phyloP scores from a whole-genome alignment of 2,329 filamentous ascomycete genomes.

The Macroventuria anomochaeta region DNA sequence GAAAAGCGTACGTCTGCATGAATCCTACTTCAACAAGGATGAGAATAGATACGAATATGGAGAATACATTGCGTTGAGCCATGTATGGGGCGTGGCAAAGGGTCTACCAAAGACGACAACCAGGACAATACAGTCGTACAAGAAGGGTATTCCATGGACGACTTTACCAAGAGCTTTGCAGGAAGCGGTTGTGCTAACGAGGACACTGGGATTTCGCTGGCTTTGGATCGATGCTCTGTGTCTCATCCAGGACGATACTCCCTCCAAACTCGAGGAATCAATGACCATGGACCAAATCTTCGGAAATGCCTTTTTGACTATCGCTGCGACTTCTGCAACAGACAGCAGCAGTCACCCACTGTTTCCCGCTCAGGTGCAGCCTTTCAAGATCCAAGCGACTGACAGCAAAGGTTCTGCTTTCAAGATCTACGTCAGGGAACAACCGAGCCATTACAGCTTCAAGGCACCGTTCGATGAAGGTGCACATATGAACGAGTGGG shows the following conservation, averaged over 20 bases:
- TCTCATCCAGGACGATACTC: constrained; percentile 40
- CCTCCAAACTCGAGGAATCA: constrained; percentile 37
- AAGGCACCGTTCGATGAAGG: constrained; percentile 44
- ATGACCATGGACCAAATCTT: constrained; percentile 39
- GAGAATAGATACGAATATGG: constrained; percentile 40
- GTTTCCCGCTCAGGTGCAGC: constrained; percentile 31
- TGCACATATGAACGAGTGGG: constrained; percentile 47
- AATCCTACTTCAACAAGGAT: constrained; percentile 33
- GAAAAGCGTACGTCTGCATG: constrained; percentile 40
- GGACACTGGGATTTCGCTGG: constrained; percentile 45
- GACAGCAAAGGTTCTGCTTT: constrained; percentile 42
- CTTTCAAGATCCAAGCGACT: constrained; percentile 44
- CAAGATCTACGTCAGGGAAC: constrained; percentile 44
- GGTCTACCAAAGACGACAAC: constrained; percentile 39
- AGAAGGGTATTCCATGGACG: constrained; percentile 39
- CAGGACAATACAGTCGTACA: constrained; percentile 34
- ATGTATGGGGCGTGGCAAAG: constrained; percentile 42
- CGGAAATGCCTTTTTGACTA: constrained; percentile 43
- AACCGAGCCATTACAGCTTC: constrained; percentile 47
- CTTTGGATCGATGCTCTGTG: constrained; percentile 48
- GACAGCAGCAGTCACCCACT: constrained; percentile 39
- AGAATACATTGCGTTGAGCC: constrained; percentile 43
- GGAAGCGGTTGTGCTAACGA: constrained; percentile 45
- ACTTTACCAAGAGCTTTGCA: constrained; percentile 43
- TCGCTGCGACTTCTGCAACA: constrained; percentile 41